Evolutionary conservation across 208 protist genomes (phyloP).

Genomic region (Trypanosoma scelopori): DNA sequence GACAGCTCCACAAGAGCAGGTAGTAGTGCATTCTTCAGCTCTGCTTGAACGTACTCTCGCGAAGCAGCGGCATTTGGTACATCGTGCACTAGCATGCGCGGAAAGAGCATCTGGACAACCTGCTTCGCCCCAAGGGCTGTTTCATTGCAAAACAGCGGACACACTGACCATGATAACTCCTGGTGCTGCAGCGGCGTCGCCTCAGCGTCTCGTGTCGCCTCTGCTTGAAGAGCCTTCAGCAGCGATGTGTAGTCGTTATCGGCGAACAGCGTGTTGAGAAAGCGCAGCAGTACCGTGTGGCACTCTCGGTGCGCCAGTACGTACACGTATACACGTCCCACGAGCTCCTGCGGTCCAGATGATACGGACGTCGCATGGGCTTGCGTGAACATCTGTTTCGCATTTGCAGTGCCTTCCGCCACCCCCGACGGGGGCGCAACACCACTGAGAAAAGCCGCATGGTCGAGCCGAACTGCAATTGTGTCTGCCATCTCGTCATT

Average conservation of each 20-base stretch:
- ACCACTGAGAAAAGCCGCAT: slow-evolving; percentile 32
- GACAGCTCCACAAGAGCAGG: slow-evolving; percentile 82
- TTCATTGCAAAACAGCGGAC: slow-evolving; percentile 32
- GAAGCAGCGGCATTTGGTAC: slow-evolving; percentile 55
- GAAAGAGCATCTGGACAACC: slow-evolving; percentile 70
- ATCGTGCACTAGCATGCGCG: slow-evolving; percentile 73
- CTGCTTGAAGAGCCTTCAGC: slow-evolving; percentile 5
- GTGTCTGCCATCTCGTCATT: slow-evolving; percentile 76
- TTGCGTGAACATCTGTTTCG: slow-evolving; percentile 12
- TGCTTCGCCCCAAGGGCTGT: slow-evolving; percentile 37
- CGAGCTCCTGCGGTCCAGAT: slow-evolving; percentile 37
- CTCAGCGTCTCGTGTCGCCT: slow-evolving; percentile 4
- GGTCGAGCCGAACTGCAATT: slow-evolving; percentile 53
- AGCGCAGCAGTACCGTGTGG: slow-evolving; percentile 47
- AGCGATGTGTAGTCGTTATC: slow-evolving; percentile 40
- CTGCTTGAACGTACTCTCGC: slow-evolving; percentile 82
- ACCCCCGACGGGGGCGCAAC: neutral
- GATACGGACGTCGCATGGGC: slow-evolving; percentile 24
- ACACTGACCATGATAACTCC: slow-evolving; percentile 8
- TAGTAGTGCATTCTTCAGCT: slow-evolving; percentile 80
- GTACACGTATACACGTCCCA: slow-evolving; percentile 72
- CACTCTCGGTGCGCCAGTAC: slow-evolving; percentile 74
- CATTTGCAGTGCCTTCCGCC: neutral
- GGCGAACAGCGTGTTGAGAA: slow-evolving; percentile 46
- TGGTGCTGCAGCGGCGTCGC: slow-evolving; percentile 24